Percentiles rank a stretch among this genome's conserved stretches.
phyloP scores from a whole-genome alignment of 1,284 basidiomycete species.

The Malassezia equina region DNA sequence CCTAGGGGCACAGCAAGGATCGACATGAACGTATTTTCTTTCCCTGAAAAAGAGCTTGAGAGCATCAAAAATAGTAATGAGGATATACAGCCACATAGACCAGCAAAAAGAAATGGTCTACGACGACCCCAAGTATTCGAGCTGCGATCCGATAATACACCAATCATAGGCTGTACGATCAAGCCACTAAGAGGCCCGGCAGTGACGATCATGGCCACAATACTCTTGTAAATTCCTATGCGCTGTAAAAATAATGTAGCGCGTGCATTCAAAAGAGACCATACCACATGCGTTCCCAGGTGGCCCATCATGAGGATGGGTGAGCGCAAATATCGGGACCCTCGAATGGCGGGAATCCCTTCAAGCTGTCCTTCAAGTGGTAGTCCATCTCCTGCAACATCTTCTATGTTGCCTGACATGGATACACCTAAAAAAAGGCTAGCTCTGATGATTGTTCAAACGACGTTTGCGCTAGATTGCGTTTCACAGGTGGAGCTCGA shows the following conservation, averaged over 20 bases:
- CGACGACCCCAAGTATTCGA: conserved; percentile 45
- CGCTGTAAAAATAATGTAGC: conserved; percentile 38
- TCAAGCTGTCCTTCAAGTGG: conserved; percentile 5
- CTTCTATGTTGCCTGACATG: conserved; percentile 4
- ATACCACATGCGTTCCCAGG: conserved; percentile 39
- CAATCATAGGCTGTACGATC: conserved; percentile 48
- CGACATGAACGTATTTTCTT: background rate
- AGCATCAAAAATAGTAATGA: background rate
- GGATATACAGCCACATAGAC: conserved; percentile 4
- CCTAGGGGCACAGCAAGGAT: conserved; percentile 65
- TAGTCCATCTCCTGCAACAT: conserved; percentile 3
- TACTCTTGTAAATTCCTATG: conserved; percentile 33
- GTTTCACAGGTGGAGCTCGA: background rate
- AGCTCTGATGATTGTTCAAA: background rate
- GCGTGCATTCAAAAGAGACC: conserved; percentile 45
- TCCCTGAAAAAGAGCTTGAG: conserved; percentile 51
- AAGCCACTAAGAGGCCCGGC: conserved; percentile 41
- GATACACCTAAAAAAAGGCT: background rate
- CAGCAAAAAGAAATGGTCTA: conserved; percentile 45
- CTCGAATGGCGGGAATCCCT: conserved; percentile 20
- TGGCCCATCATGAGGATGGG: conserved; percentile 34
- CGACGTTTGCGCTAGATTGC: background rate
- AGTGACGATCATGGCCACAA: conserved; percentile 37
- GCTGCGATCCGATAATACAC: conserved; percentile 37
- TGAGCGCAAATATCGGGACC: conserved; percentile 18